Conservation (phyloP, 768 basidiomycete species). For the Termitomyces sp. region DNA sequence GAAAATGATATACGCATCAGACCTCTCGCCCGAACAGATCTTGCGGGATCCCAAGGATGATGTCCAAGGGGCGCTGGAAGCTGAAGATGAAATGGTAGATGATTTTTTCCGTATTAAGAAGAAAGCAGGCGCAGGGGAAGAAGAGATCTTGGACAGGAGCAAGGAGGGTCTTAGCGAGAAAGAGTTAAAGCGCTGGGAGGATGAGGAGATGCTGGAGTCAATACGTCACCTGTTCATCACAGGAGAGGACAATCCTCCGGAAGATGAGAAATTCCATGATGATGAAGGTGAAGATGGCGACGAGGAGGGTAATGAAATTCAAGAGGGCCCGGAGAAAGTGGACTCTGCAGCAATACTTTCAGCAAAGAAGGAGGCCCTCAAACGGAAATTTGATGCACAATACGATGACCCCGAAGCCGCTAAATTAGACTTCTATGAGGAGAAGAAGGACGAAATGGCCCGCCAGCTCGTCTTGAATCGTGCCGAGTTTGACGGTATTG, state of each 20-base stretch:
- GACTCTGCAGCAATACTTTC: constrained; percentile 54
- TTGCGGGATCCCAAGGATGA: constrained; percentile 38
- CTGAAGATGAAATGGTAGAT: constrained; percentile 38
- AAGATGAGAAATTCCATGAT: constrained; percentile 28
- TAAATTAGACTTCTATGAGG: constrained; percentile 84
- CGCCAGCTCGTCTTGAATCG: constrained; percentile 78
- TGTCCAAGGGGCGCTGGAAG: constrained; percentile 16
- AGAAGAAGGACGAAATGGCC: constrained; percentile 89
- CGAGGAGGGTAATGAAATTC: constrained; percentile 31
- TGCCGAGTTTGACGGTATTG: constrained; percentile 78
- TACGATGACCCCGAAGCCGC: constrained; percentile 85
- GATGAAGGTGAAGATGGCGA: constrained; percentile 29
- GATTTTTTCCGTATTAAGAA: constrained; percentile 70
- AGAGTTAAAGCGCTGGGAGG: constrained; percentile 70
- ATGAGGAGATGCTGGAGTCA: constrained; percentile 80
- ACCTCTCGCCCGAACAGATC: constrained; percentile 67
- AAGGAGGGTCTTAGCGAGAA: constrained; percentile 54
- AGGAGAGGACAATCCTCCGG: constrained; percentile 33
- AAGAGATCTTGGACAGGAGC: constrained; percentile 60
- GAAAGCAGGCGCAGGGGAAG: constrained; percentile 27
- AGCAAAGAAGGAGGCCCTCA: constrained; percentile 85
- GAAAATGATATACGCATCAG: constrained; percentile 74
- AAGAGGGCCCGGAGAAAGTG: constrained; percentile 22
- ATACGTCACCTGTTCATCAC: constrained; percentile 91
- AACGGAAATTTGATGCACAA: constrained; percentile 94